These are phyloP conservation scores for Hondaea fermentalgiana DNA, from an alignment of 108 stramenopile species.

Conservation along the genomic window DNA sequence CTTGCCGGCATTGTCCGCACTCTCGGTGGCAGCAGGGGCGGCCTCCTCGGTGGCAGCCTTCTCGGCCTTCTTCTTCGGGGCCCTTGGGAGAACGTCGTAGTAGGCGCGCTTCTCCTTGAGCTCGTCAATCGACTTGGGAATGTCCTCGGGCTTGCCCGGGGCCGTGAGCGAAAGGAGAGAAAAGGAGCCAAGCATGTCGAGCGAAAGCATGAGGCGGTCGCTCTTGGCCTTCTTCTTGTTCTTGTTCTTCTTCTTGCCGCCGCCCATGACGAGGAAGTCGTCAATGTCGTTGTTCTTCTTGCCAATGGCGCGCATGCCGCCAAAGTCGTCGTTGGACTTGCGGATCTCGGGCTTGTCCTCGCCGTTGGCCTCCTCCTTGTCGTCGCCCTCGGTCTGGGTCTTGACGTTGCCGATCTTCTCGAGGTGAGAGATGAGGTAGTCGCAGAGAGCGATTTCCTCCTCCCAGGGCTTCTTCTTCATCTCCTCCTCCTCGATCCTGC, in stretches of 20 bases:
- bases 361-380: neutral
- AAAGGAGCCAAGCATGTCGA: neutral
- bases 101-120: neutral
- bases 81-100: neutral
- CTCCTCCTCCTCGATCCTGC: slow-evolving; percentile 83
- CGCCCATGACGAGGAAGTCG: slow-evolving; percentile 57
- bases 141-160: neutral
- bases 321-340: slow-evolving; percentile 63
- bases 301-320: slow-evolving; percentile 57
- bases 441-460: slow-evolving; percentile 87
- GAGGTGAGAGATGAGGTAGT: slow-evolving; percentile 78
- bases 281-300: slow-evolving; percentile 57
- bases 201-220: neutral
- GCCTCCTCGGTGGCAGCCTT: neutral
- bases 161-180: neutral
- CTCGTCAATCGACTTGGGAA: neutral
- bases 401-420: slow-evolving; percentile 43
- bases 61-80: neutral
- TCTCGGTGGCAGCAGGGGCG: neutral
- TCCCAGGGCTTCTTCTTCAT: slow-evolving; percentile 86
- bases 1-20: neutral
- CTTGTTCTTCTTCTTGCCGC: slow-evolving; percentile 33
- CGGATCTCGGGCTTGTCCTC: slow-evolving; percentile 29
- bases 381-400: slow-evolving; percentile 22
- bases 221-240: slow-evolving; percentile 53